Base-by-base conservation (phyloP, 805 yeast genomes). In the Saccharomycopsis fibuligera region DNA sequence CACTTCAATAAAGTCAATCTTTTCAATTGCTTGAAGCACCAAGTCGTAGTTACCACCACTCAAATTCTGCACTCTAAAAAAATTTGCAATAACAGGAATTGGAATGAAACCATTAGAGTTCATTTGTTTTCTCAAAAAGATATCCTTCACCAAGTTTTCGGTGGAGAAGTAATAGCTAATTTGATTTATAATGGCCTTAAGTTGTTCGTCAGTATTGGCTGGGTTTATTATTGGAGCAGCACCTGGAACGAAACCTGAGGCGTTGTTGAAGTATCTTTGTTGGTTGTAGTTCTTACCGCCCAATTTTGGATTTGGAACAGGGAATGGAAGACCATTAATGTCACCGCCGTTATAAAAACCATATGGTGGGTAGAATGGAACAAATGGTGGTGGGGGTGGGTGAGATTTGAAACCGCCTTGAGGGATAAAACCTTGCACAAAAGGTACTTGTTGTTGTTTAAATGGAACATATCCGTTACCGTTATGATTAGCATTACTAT, bases 131-230 rank as follows among this genome's bases (percentile, higher is more conserved):
- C 96, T 79, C 66, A 93, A 72, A 62, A 68, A 93, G 45, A 83
- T 70, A 67, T 93, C 99, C 67, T 88, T 86, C 57, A 83, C 73
- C 66, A 93, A 74, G 67, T 93, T 93, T 58, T 88, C 95, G 45
- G 81, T 73, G 29, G 95, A 82, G 68, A 93, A 86, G 66, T 93
- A 93, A 72, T 93, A 93, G 62, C 87, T 93, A 45, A 91, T 72
- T 71, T 90, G 98, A 64, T 63, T 65, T 4, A 75, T 62, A 21
- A 49, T 44, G 17, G 49, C 45, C 14, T 36, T 22, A 23, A 50
- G 21, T 27, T 27, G 49, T 24, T 36, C 39, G 9, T 40, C 49
- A 21, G 29, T 24, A 30, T 35, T 35, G 40, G 35, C 35, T 29
- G 33, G 17, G 29, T 22, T 16, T 24, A 27, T 17, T 30, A 42